Conservation (phyloP, 2,329 filamentous ascomycete genomes). For the Xylaria multiplex region DNA sequence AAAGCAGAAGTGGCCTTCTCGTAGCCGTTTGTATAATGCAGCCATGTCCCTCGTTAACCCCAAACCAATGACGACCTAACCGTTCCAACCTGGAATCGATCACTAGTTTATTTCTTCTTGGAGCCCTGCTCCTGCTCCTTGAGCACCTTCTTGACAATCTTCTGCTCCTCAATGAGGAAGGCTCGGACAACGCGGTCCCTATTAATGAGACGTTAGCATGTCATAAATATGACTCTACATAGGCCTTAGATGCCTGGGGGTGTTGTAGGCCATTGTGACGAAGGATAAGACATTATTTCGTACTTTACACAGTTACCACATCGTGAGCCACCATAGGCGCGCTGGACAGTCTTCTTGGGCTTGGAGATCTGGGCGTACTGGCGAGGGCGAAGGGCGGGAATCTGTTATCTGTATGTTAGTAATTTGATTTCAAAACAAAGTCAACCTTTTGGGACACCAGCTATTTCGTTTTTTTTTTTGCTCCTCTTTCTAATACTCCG, state of each 20-base stretch:
- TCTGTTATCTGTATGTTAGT: conserved; percentile 59
- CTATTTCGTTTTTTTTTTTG: background rate
- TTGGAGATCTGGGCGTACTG: conserved; percentile 97
- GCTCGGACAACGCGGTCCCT: conserved; percentile 93
- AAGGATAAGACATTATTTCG: conserved; percentile 11
- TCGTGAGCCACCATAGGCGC: conserved; percentile 97
- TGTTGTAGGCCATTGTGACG: background rate
- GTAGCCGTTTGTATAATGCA: conserved; percentile 48
- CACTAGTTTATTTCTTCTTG: conserved; percentile 73
- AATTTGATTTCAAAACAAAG: background rate
- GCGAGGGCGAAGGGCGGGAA: conserved; percentile 96
- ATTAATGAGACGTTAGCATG: conserved; percentile 22
- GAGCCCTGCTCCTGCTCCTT: conserved; percentile 90
- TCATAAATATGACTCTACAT: background rate
- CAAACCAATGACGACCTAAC: conserved; percentile 51
- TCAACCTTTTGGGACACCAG: background rate
- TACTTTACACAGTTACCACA: conserved; percentile 95
- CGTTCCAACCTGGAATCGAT: conserved; percentile 47
- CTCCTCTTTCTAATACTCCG: background rate
- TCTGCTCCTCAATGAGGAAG: conserved; percentile 99
- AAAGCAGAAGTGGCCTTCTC: conserved; percentile 48
- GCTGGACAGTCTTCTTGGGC: conserved; percentile 99
- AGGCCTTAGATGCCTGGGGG: background rate
- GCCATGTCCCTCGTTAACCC: conserved; percentile 50
- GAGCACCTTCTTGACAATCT: conserved; percentile 99